Conservation (phyloP, 23 red algal species). For the Gracilaria vermiculophylla region DNA sequence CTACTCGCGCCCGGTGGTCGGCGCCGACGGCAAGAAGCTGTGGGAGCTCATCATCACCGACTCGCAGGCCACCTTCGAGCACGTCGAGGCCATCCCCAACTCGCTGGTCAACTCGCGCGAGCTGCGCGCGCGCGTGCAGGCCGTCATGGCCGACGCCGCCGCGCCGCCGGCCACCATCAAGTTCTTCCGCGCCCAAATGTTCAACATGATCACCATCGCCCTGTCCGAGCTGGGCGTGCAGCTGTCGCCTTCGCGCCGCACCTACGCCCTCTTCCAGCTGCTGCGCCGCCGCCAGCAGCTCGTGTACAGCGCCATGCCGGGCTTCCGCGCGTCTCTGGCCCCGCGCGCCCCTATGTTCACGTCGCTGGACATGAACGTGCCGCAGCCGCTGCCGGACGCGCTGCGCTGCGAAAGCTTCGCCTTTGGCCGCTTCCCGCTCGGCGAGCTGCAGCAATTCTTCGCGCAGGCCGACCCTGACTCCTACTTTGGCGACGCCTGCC, state of each 20-base stretch:
- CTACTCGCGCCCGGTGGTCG: conserved; percentile 92
- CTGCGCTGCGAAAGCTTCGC: conserved; percentile 82
- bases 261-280: conserved; percentile 84
- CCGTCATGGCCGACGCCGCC: conserved; percentile 48
- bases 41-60: conserved; percentile 99
- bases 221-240: conserved; percentile 81
- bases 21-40: conserved; percentile 87
- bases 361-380: conserved; percentile 47
- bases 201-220: conserved; percentile 98
- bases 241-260: conserved; percentile 72
- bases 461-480: conserved; percentile 12
- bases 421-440: conserved; percentile 67
- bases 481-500: conserved; percentile 81
- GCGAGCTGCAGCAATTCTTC: conserved; percentile 59
- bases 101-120: conserved; percentile 87
- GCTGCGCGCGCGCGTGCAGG: conserved; percentile 64
- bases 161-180: conserved; percentile 64
- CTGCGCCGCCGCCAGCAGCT: conserved; percentile 63
- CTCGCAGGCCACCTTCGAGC: conserved; percentile 57
- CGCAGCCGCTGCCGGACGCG: conserved; percentile 71
- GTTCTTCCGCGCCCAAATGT: conserved; percentile 96
- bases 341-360: not conserved
- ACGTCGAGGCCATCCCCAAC: conserved; percentile 90
- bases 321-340: conserved; percentile 42
- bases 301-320: conserved; percentile 82